Conservation (phyloP, 2,329 filamentous ascomycete species). For the Epichloe uncinata region DNA sequence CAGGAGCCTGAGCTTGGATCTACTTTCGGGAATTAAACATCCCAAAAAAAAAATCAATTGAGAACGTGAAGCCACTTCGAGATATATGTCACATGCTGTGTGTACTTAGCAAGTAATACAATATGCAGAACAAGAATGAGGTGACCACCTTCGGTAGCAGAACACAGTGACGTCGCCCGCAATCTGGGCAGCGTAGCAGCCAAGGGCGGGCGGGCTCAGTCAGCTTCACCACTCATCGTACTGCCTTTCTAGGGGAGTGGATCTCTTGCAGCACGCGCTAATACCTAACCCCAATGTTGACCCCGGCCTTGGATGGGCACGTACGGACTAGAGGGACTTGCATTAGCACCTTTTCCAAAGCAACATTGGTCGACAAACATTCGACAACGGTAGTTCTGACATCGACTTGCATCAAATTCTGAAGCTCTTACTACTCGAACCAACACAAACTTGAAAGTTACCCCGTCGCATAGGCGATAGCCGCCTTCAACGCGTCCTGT, state of each 20-base stretch:
- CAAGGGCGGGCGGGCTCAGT: no score
- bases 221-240: background rate
- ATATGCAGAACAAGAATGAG: background rate
- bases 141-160: background rate
- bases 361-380: constrained; percentile 12
- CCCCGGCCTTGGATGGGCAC: constrained; percentile 17
- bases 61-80: background rate
- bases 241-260: constrained; percentile 9
- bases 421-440: background rate
- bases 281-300: constrained; percentile 16
- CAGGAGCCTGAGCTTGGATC: background rate
- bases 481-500: constrained; percentile 30
- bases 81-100: background rate
- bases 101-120: background rate
- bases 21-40: background rate
- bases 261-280: constrained; percentile 17
- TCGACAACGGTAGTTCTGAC: background rate
- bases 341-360: constrained; percentile 15
- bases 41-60: background rate
- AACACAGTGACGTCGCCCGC: background rate
- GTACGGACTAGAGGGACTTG: constrained; percentile 18
- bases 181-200: background rate
- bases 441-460: background rate
- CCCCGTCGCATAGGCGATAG: constrained; percentile 2
- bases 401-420: background rate